phyloP scores from a whole-genome alignment of 2,329 filamentous ascomycete genomes.

The Alternaria arbusti region DNA sequence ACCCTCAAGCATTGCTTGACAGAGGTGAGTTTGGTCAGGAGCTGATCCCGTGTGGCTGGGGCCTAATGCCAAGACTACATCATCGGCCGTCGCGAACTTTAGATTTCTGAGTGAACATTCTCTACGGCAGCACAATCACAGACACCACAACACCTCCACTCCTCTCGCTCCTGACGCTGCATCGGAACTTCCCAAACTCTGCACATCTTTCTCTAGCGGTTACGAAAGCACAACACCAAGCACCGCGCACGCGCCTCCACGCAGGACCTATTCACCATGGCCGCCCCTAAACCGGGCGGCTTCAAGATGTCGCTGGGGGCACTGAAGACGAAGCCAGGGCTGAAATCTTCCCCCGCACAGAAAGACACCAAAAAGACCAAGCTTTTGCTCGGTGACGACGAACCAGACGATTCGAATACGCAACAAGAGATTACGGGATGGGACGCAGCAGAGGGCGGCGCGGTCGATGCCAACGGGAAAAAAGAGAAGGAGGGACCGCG shows the following conservation, averaged over 20 bases:
- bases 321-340: slow-evolving; percentile 36
- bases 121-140: background rate
- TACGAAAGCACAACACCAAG: background rate
- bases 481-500: slow-evolving; percentile 54
- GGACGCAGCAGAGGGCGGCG: slow-evolving; percentile 59
- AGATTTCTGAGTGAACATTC: slow-evolving; percentile 13
- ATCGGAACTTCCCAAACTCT: background rate
- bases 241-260: background rate
- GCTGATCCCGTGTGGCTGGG: background rate
- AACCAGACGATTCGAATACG: slow-evolving; percentile 33
- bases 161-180: background rate
- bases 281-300: slow-evolving; percentile 39
- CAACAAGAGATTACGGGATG: slow-evolving; percentile 60
- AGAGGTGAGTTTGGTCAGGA: background rate
- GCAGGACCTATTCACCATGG: slow-evolving; percentile 35
- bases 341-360: slow-evolving; percentile 25
- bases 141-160: background rate
- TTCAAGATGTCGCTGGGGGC: slow-evolving; percentile 46
- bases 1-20: background rate
- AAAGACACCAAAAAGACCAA: slow-evolving; percentile 35
- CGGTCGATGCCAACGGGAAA: slow-evolving; percentile 46
- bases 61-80: slow-evolving; percentile 28
- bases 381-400: slow-evolving; percentile 40
- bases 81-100: slow-evolving; percentile 32
- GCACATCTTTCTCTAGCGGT: background rate